A percentile compares a stretch with the other conserved stretches of the same genome.
These are phyloP conservation scores for Suillus tomentosus DNA, from an alignment of 768 basidiomycete species.

Conservation along the genomic window DNA sequence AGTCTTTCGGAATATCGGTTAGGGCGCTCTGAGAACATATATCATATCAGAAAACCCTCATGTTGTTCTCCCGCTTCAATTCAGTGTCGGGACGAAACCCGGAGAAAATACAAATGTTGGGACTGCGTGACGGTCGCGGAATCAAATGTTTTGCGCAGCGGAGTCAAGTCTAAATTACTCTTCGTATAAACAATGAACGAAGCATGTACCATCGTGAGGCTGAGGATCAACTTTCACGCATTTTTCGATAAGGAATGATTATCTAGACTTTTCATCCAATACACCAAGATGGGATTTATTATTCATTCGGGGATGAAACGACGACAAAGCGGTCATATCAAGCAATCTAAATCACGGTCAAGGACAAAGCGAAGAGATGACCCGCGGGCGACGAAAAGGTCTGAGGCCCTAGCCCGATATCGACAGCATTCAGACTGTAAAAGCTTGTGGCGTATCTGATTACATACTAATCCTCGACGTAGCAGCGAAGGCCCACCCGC, in stretches of 20 bases:
- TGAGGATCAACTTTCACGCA: not conserved
- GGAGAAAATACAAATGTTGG: not conserved
- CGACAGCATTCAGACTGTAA: not conserved
- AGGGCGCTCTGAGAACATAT: not conserved
- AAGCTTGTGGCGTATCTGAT: not conserved
- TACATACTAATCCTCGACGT: slow-evolving; percentile 1
- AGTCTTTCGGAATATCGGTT: not conserved
- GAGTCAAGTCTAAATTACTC: not conserved
- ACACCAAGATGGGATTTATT: not conserved
- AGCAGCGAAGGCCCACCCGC: not conserved
- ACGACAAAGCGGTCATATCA: not conserved
- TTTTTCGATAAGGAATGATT: not conserved
- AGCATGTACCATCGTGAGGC: not conserved
- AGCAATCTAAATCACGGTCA: not conserved
- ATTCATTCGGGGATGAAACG: not conserved
- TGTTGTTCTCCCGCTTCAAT: not conserved
- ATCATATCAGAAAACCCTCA: too few species aligned
- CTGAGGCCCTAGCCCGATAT: not conserved
- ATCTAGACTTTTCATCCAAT: not conserved
- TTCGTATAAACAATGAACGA: not conserved
- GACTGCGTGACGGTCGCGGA: not conserved
- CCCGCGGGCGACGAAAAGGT: not conserved
- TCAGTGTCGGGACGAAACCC: slow-evolving; percentile 1
- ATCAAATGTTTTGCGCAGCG: not conserved
- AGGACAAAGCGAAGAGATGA: not conserved